Evolutionary conservation across 225 moss, liverwort and hornwort species (phyloP).

Genomic region (Marchantia paleacea): DNA sequence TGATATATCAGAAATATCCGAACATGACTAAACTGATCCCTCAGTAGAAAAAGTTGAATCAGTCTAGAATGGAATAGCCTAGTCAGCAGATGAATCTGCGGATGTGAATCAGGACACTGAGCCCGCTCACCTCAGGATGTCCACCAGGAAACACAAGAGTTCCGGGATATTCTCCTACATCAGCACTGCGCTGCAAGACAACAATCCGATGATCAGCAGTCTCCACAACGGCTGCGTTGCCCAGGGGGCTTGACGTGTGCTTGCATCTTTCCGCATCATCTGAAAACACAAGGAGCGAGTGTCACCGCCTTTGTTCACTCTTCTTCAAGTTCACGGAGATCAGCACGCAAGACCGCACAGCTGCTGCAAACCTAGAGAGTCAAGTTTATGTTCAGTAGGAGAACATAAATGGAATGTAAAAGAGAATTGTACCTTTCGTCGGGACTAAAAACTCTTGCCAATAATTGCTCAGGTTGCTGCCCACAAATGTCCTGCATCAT

Average conservation of each 20-base stretch:
- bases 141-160: conserved; percentile 90
- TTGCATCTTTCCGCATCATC: conserved; percentile 75
- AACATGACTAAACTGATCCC: background rate
- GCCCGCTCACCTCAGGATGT: conserved; percentile 74
- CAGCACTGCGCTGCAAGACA: conserved; percentile 77
- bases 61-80: background rate
- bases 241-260: conserved; percentile 80
- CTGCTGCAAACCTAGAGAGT: too few relatives aligned
- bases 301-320: background rate
- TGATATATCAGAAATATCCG: background rate
- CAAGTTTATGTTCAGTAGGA: background rate
- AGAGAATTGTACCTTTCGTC: conserved; percentile 43
- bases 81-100: background rate
- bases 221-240: conserved; percentile 92
- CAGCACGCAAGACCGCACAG: background rate
- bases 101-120: background rate
- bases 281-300: background rate
- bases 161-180: conserved; percentile 96
- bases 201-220: conserved; percentile 64
- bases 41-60: background rate
- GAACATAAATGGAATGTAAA: background rate
- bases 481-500: conserved; percentile 68
- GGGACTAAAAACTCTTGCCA: conserved; percentile 67
- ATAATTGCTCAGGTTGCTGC: conserved; percentile 64
- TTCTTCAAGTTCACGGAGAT: background rate